phyloP scores from a whole-genome alignment of 192 early-diverging fungal genomes.

The Gigaspora rosea region DNA sequence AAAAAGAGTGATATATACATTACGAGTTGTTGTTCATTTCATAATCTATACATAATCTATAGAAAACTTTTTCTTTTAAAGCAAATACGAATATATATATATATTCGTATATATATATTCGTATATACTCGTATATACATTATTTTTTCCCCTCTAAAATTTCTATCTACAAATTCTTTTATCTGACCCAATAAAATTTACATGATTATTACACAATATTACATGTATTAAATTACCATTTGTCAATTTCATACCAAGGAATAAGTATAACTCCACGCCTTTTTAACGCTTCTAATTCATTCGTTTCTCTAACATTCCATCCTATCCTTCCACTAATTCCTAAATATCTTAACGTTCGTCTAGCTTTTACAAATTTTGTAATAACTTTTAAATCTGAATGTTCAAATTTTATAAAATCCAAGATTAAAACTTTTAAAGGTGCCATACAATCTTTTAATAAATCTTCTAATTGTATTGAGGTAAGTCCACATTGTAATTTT shows the following conservation, averaged over 20 bases:
- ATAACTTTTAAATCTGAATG: constrained; percentile 7
- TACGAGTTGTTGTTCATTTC: no score
- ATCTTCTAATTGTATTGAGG: not conserved
- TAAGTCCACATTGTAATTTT: constrained; percentile 8
- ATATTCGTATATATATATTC: no score
- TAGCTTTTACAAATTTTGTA: not conserved
- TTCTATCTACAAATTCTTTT: no score
- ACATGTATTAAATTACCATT: not conserved
- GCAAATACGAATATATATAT: no score
- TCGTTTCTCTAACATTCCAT: not conserved
- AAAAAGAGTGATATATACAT: no score
- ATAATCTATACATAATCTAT: no score
- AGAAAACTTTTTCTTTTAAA: no score
- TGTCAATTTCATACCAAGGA: not conserved
- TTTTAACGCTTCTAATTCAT: not conserved
- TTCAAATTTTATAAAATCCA: not conserved
- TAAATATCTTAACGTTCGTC: not conserved
- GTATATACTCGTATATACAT: no score
- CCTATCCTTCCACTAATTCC: not conserved
- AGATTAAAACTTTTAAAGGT: not conserved
- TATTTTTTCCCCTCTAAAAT: no score
- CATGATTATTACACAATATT: no score
- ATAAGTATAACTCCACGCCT: not conserved
- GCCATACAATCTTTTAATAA: not conserved
- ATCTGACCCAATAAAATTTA: no score